Evolutionary conservation across 371 early-diverging fungal species (phyloP).

Genomic region (Haplosporangium sp.): DNA sequence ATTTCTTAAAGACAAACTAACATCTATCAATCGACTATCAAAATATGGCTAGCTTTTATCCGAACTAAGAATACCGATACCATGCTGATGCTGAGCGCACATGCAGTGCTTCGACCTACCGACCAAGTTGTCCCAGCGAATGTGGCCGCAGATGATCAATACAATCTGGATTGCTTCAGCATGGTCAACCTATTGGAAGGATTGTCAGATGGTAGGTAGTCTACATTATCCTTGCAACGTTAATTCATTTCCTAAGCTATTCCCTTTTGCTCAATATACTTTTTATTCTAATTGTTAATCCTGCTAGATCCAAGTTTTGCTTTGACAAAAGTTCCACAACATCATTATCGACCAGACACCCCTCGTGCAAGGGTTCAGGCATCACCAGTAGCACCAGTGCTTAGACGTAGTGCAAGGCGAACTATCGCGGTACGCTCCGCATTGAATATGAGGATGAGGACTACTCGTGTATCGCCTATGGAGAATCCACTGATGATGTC

Average conservation of each 20-base stretch:
- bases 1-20: too few relatives aligned
- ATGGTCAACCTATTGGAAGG: constrained; percentile 71
- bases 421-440: constrained; percentile 68
- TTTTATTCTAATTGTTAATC: background rate
- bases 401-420: constrained; percentile 64
- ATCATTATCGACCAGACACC: constrained; percentile 46
- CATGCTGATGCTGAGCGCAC: constrained; percentile 61
- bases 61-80: constrained; percentile 60
- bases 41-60: constrained; percentile 56
- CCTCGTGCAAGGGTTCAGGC: constrained; percentile 35
- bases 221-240: background rate
- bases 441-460: constrained; percentile 71
- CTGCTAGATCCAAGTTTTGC: constrained; percentile 52
- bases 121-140: constrained; percentile 44
- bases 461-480: constrained; percentile 72
- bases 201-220: constrained; percentile 62
- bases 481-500: constrained; percentile 80
- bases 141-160: constrained; percentile 57
- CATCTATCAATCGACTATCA: background rate
- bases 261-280: background rate
- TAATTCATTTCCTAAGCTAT: background rate
- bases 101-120: constrained; percentile 62
- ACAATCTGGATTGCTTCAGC: constrained; percentile 68
- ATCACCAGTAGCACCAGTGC: constrained; percentile 23
- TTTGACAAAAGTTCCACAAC: constrained; percentile 34